Percentiles rank a stretch among this genome's conserved stretches.
Evolutionary conservation across 2,329 filamentous ascomycete genomes (phyloP).

Genomic region (Stachybotrys chartarum): DNA sequence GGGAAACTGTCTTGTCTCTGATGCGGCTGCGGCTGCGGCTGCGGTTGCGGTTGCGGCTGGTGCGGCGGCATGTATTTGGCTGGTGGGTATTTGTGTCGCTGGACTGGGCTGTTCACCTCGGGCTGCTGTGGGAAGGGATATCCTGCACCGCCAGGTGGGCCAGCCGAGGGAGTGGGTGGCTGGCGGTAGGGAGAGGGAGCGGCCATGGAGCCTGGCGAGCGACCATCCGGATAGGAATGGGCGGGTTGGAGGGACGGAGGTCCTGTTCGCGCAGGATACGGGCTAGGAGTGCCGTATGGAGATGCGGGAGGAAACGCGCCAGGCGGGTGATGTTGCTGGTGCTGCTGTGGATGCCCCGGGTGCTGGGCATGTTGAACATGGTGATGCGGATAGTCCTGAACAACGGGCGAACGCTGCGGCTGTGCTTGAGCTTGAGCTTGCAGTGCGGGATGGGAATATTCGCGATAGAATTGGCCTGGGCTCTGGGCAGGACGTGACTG

Average conservation of each 20-base stretch:
- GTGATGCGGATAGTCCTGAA: constrained; percentile 35
- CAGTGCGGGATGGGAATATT: constrained; percentile 33
- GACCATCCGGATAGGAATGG: constrained; percentile 35
- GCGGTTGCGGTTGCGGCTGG: constrained; percentile 21
- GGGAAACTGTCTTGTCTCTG: constrained; percentile 39
- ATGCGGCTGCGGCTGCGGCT: constrained; percentile 15
- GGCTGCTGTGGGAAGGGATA: constrained; percentile 44
- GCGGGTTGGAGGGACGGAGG: constrained; percentile 40
- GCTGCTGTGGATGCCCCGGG: constrained; percentile 14
- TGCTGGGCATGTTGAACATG: constrained; percentile 3
- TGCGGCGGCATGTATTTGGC: constrained; percentile 29
- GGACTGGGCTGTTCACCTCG: constrained; percentile 40
- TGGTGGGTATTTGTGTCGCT: constrained; percentile 45
- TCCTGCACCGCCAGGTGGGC: constrained; percentile 32
- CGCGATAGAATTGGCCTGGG: constrained; percentile 41
- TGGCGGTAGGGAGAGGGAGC: constrained; percentile 40
- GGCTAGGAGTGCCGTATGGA: constrained; percentile 24
- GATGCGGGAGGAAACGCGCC: constrained; percentile 22
- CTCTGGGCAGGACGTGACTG: constrained; percentile 27
- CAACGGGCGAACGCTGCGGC: constrained; percentile 41
- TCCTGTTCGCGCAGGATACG: constrained; percentile 35
- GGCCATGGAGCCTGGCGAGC: constrained; percentile 42
- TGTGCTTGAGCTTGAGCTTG: constrained; percentile 29
- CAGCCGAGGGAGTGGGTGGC: constrained; percentile 33
- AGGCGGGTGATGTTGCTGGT: constrained; percentile 9